Base-by-base conservation (phyloP, 1,139 yeast species). In the Debaryomyces robertsiae region DNA sequence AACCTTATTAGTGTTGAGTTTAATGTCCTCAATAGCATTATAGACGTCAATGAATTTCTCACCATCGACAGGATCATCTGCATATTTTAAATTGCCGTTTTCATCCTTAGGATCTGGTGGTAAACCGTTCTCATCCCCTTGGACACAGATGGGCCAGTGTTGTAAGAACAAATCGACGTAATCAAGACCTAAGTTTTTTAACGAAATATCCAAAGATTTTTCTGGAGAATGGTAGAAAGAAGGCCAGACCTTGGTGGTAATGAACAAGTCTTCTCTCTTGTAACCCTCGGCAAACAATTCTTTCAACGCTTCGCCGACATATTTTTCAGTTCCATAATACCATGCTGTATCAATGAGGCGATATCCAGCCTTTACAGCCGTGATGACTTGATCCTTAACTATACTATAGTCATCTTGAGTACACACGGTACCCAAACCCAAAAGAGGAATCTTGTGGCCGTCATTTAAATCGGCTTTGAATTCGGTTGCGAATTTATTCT, bases 221-320 rank as follows among this genome's bases (percentile, higher is more conserved):
- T 65, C 73, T 2, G 73, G 73, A 40, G 49, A 61, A 39, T 65
- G 65, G 46, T 60, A 61, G 39, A 53, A 62, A 9, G 72, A 65
- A 3, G 73, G 65, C 84, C 85, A 80, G 4, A 80, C 82, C 53
- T 81, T 81, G 4, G 84, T 75, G 4, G 85, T 81, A 47, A 81
- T 67, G 52, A 79, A 80, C 9, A 81, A 44, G 30, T 80, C 85
- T 46, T 78, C 81, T 46, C 86, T 69, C 46, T 69, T 77, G 9
- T 63, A 63, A 0, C 79, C 81, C 42, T 69, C 73, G 3, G 61
- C 72, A 46, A 78, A 65, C 38, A 73, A 57, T 47, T 75, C 76
- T 48, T 71, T 65, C 40, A 79, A 55, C 1, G 79, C 82, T 47
- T 72, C 63, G 2, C 83, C 83, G 30, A 79, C 60, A 41, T 59